phyloP scores from a whole-genome alignment of 2,329 filamentous ascomycete species.

The Cladosporium sp. region DNA sequence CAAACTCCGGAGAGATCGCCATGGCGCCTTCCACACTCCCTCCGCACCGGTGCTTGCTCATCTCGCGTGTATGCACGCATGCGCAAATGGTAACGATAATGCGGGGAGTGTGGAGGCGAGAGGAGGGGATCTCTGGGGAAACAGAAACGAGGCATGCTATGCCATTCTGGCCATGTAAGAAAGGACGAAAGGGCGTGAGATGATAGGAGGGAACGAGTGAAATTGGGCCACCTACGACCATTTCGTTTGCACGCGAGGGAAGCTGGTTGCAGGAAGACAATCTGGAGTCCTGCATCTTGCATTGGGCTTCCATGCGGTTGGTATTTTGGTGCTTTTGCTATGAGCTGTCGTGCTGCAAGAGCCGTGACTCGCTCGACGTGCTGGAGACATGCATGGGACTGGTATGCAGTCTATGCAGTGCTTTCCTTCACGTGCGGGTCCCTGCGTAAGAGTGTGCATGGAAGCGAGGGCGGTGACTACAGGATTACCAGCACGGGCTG shows the following conservation, averaged over 20 bases:
- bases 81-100: background rate
- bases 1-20: background rate
- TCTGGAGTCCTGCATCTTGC: background rate
- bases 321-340: background rate
- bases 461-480: constrained; percentile 6
- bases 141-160: background rate
- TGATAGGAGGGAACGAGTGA: background rate
- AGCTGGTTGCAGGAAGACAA: background rate
- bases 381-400: background rate
- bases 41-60: background rate
- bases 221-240: background rate
- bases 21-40: background rate
- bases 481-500: background rate
- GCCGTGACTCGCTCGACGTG: background rate
- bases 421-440: background rate
- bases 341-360: background rate
- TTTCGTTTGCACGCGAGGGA: background rate
- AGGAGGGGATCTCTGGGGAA: background rate
- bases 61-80: background rate
- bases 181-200: background rate
- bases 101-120: background rate
- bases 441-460: background rate
- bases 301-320: background rate
- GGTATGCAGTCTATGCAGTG: background rate
- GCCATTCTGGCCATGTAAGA: background rate